Evolutionary conservation across 139 green algal genomes (phyloP).

Genomic region (Chlamydomonas sp.): DNA sequence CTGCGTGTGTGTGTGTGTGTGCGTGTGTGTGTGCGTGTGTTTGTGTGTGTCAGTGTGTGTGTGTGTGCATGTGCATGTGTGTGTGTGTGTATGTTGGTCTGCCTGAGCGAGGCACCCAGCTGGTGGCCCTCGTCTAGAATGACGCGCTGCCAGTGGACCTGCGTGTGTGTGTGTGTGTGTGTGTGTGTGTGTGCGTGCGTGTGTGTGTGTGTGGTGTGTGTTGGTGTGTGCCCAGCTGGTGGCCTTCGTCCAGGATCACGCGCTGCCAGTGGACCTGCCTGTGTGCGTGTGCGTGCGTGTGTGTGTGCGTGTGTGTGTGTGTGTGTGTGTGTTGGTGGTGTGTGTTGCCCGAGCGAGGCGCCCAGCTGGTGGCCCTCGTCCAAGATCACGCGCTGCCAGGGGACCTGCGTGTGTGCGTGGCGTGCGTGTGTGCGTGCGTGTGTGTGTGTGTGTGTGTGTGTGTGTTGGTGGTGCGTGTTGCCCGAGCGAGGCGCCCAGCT

Average conservation of each 20-base stretch:
- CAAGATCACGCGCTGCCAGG: slow-evolving; percentile 85
- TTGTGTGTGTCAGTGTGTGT: slow-evolving; percentile 63
- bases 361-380: slow-evolving; percentile 92
- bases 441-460: background rate
- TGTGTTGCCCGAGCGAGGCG: slow-evolving; percentile 53
- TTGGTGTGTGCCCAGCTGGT: slow-evolving; percentile 60
- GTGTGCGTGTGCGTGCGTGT: background rate
- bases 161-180: slow-evolving; percentile 4
- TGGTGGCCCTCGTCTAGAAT: slow-evolving; percentile 95
- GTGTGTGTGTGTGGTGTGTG: slow-evolving; percentile 67
- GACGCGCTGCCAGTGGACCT: slow-evolving; percentile 85
- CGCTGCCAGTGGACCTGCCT: slow-evolving; percentile 82
- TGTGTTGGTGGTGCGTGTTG: slow-evolving; percentile 67
- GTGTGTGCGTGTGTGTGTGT: background rate
- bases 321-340: background rate
- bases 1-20: slow-evolving; percentile 21
- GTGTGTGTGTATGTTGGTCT: slow-evolving; percentile 62
- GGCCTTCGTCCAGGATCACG: slow-evolving; percentile 91
- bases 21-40: background rate
- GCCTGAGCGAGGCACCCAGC: slow-evolving; percentile 46
- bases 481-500: slow-evolving; percentile 49
- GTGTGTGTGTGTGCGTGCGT: background rate
- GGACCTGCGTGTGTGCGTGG: slow-evolving; percentile 57
- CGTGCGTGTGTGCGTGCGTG: background rate
- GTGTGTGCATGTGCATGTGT: slow-evolving; percentile 9